These are phyloP conservation scores for Termitomyces sp. DNA, from an alignment of 768 basidiomycete species.

Conservation along the genomic window DNA sequence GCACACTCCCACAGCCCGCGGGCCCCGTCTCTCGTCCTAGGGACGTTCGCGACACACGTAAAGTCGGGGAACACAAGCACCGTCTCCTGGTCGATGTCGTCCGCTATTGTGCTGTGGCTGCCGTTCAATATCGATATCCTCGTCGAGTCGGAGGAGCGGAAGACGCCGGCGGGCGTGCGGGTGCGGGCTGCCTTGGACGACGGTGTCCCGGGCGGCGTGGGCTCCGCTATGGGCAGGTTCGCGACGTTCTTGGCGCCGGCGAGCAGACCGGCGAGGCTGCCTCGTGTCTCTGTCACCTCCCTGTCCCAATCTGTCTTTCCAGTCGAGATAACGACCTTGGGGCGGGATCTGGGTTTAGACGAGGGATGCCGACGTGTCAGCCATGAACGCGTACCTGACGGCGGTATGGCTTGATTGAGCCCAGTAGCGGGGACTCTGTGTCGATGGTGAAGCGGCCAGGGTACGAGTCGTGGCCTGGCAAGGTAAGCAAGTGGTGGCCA, in stretches of 20 bases:
- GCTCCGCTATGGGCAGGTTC: constrained; percentile 20
- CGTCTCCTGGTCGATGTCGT: constrained; percentile 58
- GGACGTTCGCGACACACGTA: constrained; percentile 73
- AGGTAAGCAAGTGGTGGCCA: no score
- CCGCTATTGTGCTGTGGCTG: constrained; percentile 69
- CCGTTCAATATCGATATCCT: constrained; percentile 77
- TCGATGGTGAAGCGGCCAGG: constrained; percentile 73
- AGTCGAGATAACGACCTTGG: constrained; percentile 81
- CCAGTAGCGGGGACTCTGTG: constrained; percentile 77
- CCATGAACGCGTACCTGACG: constrained; percentile 56
- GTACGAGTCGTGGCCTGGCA: constrained; percentile 66
- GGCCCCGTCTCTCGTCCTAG: constrained; percentile 58
- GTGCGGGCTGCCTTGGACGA: constrained; percentile 24
- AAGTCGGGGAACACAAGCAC: constrained; percentile 93
- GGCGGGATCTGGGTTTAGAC: not conserved
- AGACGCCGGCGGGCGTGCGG: constrained; percentile 41
- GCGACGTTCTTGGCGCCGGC: constrained; percentile 25
- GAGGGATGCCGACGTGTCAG: not conserved
- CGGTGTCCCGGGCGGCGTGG: constrained; percentile 19
- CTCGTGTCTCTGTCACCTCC: constrained; percentile 67
- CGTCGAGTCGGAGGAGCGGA: constrained; percentile 46
- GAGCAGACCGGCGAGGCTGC: constrained; percentile 65
- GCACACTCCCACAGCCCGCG: constrained; percentile 59
- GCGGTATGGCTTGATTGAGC: constrained; percentile 76
- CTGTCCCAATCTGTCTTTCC: constrained; percentile 86